Evolutionary conservation across 1,139 yeast genomes (phyloP), one percentile per base, ranked within the genome.

Genomic region (Trichomonascaceae sp.): DNA sequence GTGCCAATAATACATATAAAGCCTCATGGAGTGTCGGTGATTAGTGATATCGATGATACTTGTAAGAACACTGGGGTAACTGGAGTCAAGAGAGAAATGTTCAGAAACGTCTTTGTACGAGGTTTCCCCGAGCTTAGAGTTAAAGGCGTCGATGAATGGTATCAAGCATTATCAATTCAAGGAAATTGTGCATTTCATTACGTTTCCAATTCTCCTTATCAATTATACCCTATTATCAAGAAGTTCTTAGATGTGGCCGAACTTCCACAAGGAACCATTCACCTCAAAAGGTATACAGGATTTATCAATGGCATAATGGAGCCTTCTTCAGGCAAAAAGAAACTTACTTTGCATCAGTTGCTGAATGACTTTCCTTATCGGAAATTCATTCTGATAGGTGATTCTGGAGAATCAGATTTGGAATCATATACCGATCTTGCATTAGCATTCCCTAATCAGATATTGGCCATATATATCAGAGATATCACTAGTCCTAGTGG

Each of bases 161-260:
- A 82, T 66, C 66, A 74, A 47, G 63, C 71, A 60, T 63, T 83
- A 59, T 61, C 63, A 19, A 45, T 47, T 36, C 55, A 58, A 1
- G 60, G 63, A 12, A 76, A 81, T 5, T 78, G 85, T 10, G 74
- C 82, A 36, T 84, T 88, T 65, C 96, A 90, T 66, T 95, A 93
- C 66, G 98, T 95, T 1, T 90, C 97, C 5, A 95, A 95, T 68
- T 85, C 96, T 1, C 99, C 99, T 0, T 87, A 95, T 83, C 98
- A 91, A 68, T 71, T 93, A 39, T 90, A 77, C 68, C 79, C 84
- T 10, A 77, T 84, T 7, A 79, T 93, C 49, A 66, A 74, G 18
- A 80, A 82, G 50, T 93, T 84, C 69, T 73, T 85, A 64, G 67
- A 73, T 39, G 66, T 73, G 38, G 79, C 76, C 18, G 73, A 78